These are phyloP conservation scores for Phytophthora pinifolia DNA, from an alignment of 352 stramenopile species.

Conservation along the genomic window DNA sequence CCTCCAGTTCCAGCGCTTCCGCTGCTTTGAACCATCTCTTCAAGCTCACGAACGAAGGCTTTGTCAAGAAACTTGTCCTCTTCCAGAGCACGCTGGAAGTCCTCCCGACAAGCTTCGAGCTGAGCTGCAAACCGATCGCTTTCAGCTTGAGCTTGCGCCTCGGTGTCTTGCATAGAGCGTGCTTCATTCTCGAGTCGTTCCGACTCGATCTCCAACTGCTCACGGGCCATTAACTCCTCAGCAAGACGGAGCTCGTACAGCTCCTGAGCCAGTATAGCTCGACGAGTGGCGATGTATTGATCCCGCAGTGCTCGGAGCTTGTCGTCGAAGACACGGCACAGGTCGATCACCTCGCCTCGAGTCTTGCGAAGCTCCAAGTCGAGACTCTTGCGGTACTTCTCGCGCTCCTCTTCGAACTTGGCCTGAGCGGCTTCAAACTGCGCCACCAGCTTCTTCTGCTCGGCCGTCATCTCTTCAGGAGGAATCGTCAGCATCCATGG, in stretches of 20 bases:
- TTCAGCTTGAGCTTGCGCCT: constrained; percentile 38
- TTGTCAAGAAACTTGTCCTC: constrained; percentile 71
- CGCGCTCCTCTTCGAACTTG: constrained; percentile 86
- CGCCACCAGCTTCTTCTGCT: constrained; percentile 73
- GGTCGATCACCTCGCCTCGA: constrained; percentile 74
- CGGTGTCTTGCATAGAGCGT: constrained; percentile 16
- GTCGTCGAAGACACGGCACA: constrained; percentile 87
- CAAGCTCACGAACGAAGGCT: constrained; percentile 63
- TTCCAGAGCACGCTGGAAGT: constrained; percentile 65
- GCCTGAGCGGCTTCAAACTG: constrained; percentile 66
- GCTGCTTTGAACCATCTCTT: constrained; percentile 57
- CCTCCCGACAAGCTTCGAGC: constrained; percentile 58
- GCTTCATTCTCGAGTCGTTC: constrained; percentile 30
- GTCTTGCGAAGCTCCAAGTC: constrained; percentile 90
- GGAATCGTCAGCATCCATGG: constrained; percentile 88
- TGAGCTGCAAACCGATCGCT: constrained; percentile 50
- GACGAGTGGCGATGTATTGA: constrained; percentile 55
- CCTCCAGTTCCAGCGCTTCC: constrained; percentile 1
- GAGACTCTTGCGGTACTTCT: constrained; percentile 90
- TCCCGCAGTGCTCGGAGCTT: constrained; percentile 63
- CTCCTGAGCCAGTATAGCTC: constrained; percentile 60
- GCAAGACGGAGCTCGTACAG: constrained; percentile 69
- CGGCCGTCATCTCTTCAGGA: constrained; percentile 73
- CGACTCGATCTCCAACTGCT: constrained; percentile 43
- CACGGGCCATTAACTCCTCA: constrained; percentile 50